Evolutionary conservation across 2,329 filamentous ascomycete species (phyloP), one percentile per base, ranked within the genome.

Genomic region (Rhynchosporium agropyri): DNA sequence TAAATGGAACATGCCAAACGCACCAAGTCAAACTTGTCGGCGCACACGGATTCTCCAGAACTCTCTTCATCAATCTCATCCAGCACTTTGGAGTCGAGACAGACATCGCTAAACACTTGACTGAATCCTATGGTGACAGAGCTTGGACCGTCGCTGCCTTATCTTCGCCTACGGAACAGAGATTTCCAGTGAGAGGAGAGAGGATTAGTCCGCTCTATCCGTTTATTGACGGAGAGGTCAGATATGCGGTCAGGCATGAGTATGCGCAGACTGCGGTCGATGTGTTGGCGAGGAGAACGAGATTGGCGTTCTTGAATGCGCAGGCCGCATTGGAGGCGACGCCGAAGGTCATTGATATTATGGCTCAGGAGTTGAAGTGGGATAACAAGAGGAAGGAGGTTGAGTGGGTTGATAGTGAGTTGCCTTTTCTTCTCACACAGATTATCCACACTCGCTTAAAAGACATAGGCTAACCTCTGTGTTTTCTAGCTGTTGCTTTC

Each of bases 1-100:
- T 89, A 10, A 85, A 90, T 71, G 91, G 92, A 48, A 82, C 80
- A 51, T 96, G 92, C 78, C 90, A 94, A 74, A 96, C 92, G 2
- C 91, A 95, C 76, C 86, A 89, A 70, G 88, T 96, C 59, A 88
- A 90, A 60, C 81, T 96, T 40, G 82, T 95, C 63, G 92, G 92
- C 69, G 90, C 92, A 10, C 92, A 96, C 75, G 91, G 92, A 60
- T 96, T 88, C 80, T 92, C 89, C 76, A 92, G 92, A 77, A 91
- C 92, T 1, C 86, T 97, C 29, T 97, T 97, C 79, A 97, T 97
- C 81, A 93, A 94, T 77, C 81, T 97, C 42, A 95, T 97, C 74
- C 92, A 97, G 77, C 91, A 96, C 78, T 97, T 91, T 74, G 92
- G 92, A 67, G 79, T 97, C 62, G 93, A 97, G 77, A 96, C 91